Base-by-base conservation (phyloP, 2,329 filamentous ascomycete species). In the Nectriaceae sp. region DNA sequence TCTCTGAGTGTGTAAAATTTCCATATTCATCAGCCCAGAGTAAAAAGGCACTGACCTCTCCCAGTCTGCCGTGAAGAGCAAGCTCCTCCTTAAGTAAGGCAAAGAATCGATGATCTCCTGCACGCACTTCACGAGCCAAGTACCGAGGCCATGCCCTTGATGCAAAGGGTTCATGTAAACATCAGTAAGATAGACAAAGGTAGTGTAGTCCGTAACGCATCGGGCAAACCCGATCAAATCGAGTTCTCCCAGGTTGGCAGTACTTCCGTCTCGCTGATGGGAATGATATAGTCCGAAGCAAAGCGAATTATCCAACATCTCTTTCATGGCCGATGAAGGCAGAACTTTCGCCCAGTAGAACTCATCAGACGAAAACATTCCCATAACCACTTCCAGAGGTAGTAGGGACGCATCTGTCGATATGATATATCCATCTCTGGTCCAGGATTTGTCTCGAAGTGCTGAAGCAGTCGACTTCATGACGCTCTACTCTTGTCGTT, bases 141-240 rank as follows among this genome's bases (percentile, higher is more conserved):
- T 75, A 1, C 80, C 85, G 1, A 88, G 68, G 0, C 85, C 84
- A 5, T 73, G 68, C 1, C 77, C 75, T 59, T 83, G 82, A 49
- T 80, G 76, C 18, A 72, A 67, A 0, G 76, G 70, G 1, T 79
- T 62, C 4, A 88, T 69, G 64, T 83, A 88, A 0, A 88, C 79
- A 54, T 88, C 85, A 1, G 84, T 84, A 11, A 71, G 44, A 21
- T 86, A 89, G 3, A 77, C 79, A 55, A 88, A 82, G 0, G 84
- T 85, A 10, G 79, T 73, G 49, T 75, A 76, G 61, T 89, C 87
- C 0, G 85, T 89, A 40, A 88, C 68, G 5, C 85, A 65, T 15
- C 85, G 60, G 3, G 64, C 61, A 21, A 71, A 55, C 3, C 69
- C 69, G 3, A 70, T 50, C 10, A 70, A 46, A 11, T 52, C 42